Evolutionary conservation across 306 rosid species (phyloP), one percentile per base, ranked within the genome.

Genomic region (Cicer judaicum): DNA sequence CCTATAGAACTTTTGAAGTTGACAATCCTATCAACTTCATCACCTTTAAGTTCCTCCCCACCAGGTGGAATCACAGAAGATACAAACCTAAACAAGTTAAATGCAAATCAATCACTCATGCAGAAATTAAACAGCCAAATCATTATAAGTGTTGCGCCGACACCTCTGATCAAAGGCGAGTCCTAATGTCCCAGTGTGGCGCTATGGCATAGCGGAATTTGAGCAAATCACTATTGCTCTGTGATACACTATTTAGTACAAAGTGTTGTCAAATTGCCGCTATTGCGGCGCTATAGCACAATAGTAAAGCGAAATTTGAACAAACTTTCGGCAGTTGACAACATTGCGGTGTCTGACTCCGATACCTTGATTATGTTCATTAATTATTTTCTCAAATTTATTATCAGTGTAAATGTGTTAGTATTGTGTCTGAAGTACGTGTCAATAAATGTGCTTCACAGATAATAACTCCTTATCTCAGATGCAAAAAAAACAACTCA

Each of bases 1-100:
- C 93, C 99, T 80, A 95, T 64, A 52, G 98, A 90, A 56, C 79
- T 95, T 78, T 90, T 95, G 74, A 95, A 90, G 60, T 24, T 87
- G 57, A 85, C 63, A 8, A 95, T 95, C 56, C 84, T 89, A 42
- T 89, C 92, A 16, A 80, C 89, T 75, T 95, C 99, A 16, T 90
- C 96, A 1, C 99, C 99, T 64, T 68, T 87, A 61, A 95, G 99
- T 15, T 92, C 98, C 88, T 90, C 80, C 12, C 86, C 82, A 63
- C 84, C 98, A 24, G 93, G 90, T 55, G 99, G 98, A 74, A 95
- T 84, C 65, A 92, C 93, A 57, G 92, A 84, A 63, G 90, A 81
- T 4, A 95, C 93, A 75, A 87, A 95, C 84, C 97, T 92, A 68
- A 50, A 24, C 43, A 77, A 60, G 12, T 49, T 13, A 48, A 59